These are phyloP conservation scores for Ramaria sp. DNA, from an alignment of 768 basidiomycete species.

Conservation along the genomic window DNA sequence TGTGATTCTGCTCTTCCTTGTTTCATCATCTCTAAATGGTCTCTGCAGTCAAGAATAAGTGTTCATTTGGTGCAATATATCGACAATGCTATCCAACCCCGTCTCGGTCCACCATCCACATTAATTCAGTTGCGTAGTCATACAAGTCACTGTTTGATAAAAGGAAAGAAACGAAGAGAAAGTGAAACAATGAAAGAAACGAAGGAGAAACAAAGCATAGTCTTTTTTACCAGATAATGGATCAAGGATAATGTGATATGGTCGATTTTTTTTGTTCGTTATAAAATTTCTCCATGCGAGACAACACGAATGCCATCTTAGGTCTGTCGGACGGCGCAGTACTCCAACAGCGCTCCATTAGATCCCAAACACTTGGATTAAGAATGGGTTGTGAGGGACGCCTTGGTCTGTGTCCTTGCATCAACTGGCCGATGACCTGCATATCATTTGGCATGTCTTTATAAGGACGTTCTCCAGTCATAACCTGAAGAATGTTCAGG, in stretches of 20 bases:
- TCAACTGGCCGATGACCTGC: background rate
- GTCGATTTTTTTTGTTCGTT: background rate
- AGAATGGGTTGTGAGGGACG: background rate
- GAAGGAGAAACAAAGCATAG: too few relatives aligned
- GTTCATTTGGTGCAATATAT: too few relatives aligned
- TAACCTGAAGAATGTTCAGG: background rate
- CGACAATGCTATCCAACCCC: too few relatives aligned
- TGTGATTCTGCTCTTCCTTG: background rate
- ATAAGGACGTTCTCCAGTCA: constrained; percentile 6
- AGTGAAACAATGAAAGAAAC: too few relatives aligned
- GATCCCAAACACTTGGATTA: background rate
- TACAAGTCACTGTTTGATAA: too few relatives aligned
- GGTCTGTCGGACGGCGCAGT: constrained; percentile 1
- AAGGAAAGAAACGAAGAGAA: too few relatives aligned
- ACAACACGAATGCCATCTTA: background rate
- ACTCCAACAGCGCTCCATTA: constrained; percentile 10
- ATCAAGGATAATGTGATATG: background rate
- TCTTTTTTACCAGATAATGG: too few relatives aligned
- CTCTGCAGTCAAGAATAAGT: constrained; percentile 29
- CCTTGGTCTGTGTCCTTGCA: background rate
- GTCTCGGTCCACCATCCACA: too few relatives aligned
- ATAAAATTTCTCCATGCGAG: background rate
- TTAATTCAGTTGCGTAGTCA: too few relatives aligned
- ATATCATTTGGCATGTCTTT: background rate
- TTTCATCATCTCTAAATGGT: constrained; percentile 19